A percentile compares a stretch with the other conserved stretches of the same genome.
Evolutionary conservation across 768 basidiomycete genomes (phyloP).

Genomic region (Leccinum ochraceum): DNA sequence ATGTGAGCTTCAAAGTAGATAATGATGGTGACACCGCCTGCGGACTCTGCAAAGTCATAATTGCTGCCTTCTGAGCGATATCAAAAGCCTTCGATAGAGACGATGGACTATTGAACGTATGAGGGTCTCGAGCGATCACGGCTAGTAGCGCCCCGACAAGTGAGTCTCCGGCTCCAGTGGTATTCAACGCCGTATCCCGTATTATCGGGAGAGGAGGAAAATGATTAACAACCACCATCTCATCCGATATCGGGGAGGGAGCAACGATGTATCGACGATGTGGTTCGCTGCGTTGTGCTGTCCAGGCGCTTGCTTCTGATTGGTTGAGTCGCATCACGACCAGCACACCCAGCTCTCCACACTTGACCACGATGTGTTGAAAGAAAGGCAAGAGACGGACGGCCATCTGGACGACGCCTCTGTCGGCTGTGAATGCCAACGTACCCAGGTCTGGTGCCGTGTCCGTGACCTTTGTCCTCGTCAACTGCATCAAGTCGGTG

Average conservation of each 20-base stretch:
- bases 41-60: constrained; percentile 56
- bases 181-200: constrained; percentile 50
- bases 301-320: constrained; percentile 50
- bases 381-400: constrained; percentile 84
- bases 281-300: constrained; percentile 46
- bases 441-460: constrained; percentile 41
- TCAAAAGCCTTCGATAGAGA: constrained; percentile 47
- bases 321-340: constrained; percentile 57
- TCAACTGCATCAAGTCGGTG: constrained; percentile 61
- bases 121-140: constrained; percentile 46
- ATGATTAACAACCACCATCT: constrained; percentile 67
- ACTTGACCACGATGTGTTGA: constrained; percentile 82
- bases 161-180: constrained; percentile 92
- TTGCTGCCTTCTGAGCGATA: constrained; percentile 65
- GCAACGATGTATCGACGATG: constrained; percentile 51
- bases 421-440: constrained; percentile 61
- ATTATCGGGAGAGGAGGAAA: constrained; percentile 59
- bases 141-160: constrained; percentile 86
- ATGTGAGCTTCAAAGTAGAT: constrained; percentile 31
- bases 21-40: constrained; percentile 68
- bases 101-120: constrained; percentile 46
- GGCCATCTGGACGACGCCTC: constrained; percentile 80
- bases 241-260: constrained; percentile 43
- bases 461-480: constrained; percentile 46
- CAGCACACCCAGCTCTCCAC: constrained; percentile 68